Base-by-base conservation (phyloP, 2,329 filamentous ascomycete species). In the Cladophialophora carrionii region DNA sequence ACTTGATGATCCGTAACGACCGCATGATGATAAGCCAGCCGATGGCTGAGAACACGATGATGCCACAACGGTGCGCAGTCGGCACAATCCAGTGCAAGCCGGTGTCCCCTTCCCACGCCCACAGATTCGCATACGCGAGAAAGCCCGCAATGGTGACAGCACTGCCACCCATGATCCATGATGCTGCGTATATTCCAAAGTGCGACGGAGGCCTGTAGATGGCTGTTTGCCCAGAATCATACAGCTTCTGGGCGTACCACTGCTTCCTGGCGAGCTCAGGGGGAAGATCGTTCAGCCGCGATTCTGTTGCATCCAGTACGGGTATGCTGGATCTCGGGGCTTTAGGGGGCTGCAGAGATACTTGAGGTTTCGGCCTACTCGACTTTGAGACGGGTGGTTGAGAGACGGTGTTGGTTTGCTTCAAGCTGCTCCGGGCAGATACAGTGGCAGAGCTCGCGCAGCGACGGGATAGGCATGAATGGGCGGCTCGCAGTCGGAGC, bases 191-290 rank as follows among this genome's bases (percentile, higher is more conserved):
- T 41, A 69, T 61, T 20, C 64, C 67, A 32, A 58, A 54, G 55
- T 69, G 67, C 12, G 67, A 69, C 3, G 62, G 64, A 6, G 67
- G 57, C 37, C 62, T 63, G 56, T 67, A 67, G 54, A 69, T 66
- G 7, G 37, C 52, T 55, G 48, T 57, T 41, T 63, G 58, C 26
- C 67, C 67, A 4, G 62, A 24, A 32, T 64, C 61, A 46, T 63
- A 67, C 31, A 69, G 52, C 32, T 69, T 66, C 41, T 60, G 49
- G 8, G 64, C 67, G 48, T 65, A 69, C 58, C 59, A 64, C 37
- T 66, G 62, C 43, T 69, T 69, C 34, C 43, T 49, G 22, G 41
- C 46, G 31, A 56, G 48, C 4, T 64, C 57, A 6, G 64, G 62
- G 32, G 59, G 32, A 20, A 66, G 53, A 20, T 53, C 62, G 26